Conservation (phyloP, 768 basidiomycete species). For the Tricholoma sp. region DNA sequence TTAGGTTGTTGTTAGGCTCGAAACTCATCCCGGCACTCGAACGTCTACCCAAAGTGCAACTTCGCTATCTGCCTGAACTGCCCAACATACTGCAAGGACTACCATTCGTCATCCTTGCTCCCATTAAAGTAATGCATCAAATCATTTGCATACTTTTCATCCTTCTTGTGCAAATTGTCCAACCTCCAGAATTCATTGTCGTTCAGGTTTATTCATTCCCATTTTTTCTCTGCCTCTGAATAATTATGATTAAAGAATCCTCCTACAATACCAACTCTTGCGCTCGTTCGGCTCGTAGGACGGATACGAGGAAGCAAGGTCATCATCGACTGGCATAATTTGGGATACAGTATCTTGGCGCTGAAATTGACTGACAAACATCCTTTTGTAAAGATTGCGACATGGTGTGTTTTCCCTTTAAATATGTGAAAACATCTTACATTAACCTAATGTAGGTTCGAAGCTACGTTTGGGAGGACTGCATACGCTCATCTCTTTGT, state of each 20-base stretch:
- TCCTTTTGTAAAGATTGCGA: constrained; percentile 66
- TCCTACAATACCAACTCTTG: constrained; percentile 91
- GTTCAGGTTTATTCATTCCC: constrained; percentile 67
- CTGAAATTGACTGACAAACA: constrained; percentile 70
- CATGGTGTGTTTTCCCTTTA: constrained; percentile 45
- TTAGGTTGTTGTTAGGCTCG: constrained; percentile 48
- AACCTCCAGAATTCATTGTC: constrained; percentile 79
- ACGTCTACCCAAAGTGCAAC: constrained; percentile 55
- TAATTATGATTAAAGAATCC: constrained; percentile 63
- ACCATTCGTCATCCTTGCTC: constrained; percentile 71
- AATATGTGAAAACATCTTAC: not conserved
- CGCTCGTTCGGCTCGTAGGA: constrained; percentile 73
- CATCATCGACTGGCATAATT: constrained; percentile 99
- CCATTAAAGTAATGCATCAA: constrained; percentile 76
- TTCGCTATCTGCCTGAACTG: constrained; percentile 64
- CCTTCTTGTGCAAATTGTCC: constrained; percentile 53
- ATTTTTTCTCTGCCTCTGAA: constrained; percentile 1
- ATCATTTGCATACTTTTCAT: constrained; percentile 53
- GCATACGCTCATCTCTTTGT: constrained; percentile 95
- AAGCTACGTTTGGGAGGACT: constrained; percentile 66
- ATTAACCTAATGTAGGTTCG: constrained; percentile 54
- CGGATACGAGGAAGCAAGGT: constrained; percentile 70
- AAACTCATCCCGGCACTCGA: constrained; percentile 71
- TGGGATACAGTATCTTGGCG: constrained; percentile 90
- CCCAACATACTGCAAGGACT: constrained; percentile 46